phyloP scores from a whole-genome alignment of 768 basidiomycete species.

The Clitopilus hobsonii region DNA sequence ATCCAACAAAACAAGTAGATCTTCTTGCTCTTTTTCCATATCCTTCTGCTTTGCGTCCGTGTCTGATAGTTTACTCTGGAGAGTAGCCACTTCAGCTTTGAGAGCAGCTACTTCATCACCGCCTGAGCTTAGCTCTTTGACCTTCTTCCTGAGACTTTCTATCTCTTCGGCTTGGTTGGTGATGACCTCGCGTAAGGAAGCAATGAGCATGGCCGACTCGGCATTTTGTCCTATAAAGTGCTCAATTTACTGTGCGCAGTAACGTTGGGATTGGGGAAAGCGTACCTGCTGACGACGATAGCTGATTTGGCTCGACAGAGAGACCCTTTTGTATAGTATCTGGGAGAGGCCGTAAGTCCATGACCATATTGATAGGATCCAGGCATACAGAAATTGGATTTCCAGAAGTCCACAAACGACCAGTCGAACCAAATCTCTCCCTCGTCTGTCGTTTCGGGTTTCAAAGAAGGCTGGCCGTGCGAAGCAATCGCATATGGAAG shows the following conservation, averaged over 20 bases:
- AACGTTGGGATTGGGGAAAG: conserved; percentile 3
- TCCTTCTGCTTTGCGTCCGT: conserved; percentile 71
- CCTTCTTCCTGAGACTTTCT: conserved; percentile 55
- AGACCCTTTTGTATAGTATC: conserved; percentile 76
- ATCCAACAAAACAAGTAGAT: conserved; percentile 88
- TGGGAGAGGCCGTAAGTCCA: conserved; percentile 19
- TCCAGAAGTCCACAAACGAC: conserved; percentile 98
- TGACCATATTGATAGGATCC: neutral
- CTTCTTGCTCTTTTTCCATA: conserved; percentile 94
- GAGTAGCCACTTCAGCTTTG: conserved; percentile 37
- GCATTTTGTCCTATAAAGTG: conserved; percentile 51
- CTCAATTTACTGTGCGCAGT: conserved; percentile 3
- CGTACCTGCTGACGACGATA: conserved; percentile 56
- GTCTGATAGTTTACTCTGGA: conserved; percentile 43
- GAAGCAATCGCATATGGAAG: conserved; percentile 42
- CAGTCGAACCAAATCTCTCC: conserved; percentile 98
- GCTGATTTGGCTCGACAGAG: conserved; percentile 60
- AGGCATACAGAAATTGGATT: conserved; percentile 88
- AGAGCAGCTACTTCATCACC: conserved; percentile 41
- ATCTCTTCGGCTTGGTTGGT: conserved; percentile 80
- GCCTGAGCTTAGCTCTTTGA: conserved; percentile 37
- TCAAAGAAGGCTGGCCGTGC: conserved; percentile 27
- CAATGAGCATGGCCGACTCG: conserved; percentile 77
- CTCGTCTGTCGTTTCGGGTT: conserved; percentile 46
- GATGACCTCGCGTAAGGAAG: conserved; percentile 80